Evolutionary conservation across 2,329 filamentous ascomycete genomes (phyloP), one percentile per base, ranked within the genome.

Genomic region (Lasiodiplodia hormozganensis): DNA sequence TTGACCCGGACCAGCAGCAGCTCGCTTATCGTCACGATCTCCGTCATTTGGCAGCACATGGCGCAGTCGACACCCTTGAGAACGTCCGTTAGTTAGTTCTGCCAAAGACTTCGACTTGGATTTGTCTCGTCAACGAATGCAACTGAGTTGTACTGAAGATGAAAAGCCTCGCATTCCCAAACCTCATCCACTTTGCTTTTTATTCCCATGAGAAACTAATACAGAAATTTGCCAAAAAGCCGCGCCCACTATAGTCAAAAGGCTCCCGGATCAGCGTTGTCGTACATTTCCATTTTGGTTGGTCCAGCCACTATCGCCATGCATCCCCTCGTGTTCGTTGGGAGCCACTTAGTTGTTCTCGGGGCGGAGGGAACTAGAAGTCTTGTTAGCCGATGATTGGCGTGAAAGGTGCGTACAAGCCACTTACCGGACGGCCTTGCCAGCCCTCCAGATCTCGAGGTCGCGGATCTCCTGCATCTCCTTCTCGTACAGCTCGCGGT

Each of bases 381-480:
- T 3, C 43, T 49, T 12, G 34, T 68, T 12, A 58, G 51, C 7
- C 8, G n/a, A 58, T 10, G 12, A 21, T 2, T 21, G 7, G 12
- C 47, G 11, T 36, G 14, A 56, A 16, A 25, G 12, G n/a, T 25
- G 25, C 21, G 18, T 1, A 31, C 11, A 36, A 12, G 23, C 38
- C 40, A 62, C 66, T 62, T 68, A 75, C 74, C 95, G 92, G 78
- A 99, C 96, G 77, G 96, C 93, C 90, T 97, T 98, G 83, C 96
- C 96, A 73, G 96, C 96, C 80, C 92, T 90, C 96, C 96, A 99
- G 89, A 99, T 99, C 89, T 99, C 96, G 79, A 99, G 86, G 80
- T 94, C 89, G 79, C 95, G 92, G 86, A 99, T 98, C 87, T 98
- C 96, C 86, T 97, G 87, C 90, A 99, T 92, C 92, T 99, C 96